Conservation (phyloP, 139 green algal species). For the Micractinium conductrix region DNA sequence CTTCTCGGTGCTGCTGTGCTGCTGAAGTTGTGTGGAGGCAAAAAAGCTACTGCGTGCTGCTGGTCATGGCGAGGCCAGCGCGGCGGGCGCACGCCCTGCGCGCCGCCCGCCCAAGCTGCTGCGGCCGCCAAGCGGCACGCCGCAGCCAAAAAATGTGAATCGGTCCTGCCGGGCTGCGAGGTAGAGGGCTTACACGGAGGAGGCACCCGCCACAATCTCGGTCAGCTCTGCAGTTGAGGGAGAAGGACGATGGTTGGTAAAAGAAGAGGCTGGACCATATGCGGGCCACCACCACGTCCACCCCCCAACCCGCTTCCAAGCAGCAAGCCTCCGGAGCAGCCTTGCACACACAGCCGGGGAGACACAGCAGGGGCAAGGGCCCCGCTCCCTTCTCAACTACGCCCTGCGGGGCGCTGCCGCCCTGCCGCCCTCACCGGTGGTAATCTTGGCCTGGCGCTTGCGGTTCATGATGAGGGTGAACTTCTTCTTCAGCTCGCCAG, state of each 20-base stretch:
- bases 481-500: slow-evolving; percentile 90
- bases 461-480: slow-evolving; percentile 95
- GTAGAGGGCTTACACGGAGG: neutral
- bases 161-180: too few relatives aligned
- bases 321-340: too few relatives aligned
- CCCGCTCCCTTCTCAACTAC: too few relatives aligned
- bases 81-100: neutral
- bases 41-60: neutral
- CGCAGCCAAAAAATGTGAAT: neutral
- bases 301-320: too few relatives aligned
- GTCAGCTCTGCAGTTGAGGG: too few relatives aligned
- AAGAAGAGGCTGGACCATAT: too few relatives aligned
- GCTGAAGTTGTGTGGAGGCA: neutral
- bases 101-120: neutral
- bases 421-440: slow-evolving; percentile 50
- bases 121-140: neutral
- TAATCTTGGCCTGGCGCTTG: slow-evolving; percentile 94
- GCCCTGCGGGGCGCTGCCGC: too few relatives aligned
- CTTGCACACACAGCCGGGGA: too few relatives aligned
- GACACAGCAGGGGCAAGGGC: too few relatives aligned
- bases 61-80: neutral
- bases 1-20: neutral
- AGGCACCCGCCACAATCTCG: slow-evolving; percentile 1
- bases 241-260: too few relatives aligned
- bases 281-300: too few relatives aligned